Base-by-base conservation (phyloP, 2,329 filamentous ascomycete species). In the Penicillium aurantiogriseum region DNA sequence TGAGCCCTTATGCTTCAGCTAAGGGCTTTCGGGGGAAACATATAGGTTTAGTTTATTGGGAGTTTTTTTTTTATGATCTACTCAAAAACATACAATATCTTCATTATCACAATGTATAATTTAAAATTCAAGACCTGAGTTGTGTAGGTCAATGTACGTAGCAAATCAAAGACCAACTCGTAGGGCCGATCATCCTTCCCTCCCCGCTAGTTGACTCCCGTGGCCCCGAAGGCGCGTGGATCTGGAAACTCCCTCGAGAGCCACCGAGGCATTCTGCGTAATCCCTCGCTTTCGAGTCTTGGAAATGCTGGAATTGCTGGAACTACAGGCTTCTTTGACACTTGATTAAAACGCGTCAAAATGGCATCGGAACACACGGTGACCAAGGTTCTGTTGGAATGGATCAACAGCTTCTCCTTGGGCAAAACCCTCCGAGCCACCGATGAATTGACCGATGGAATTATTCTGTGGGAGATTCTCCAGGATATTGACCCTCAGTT, bases 401-500 rank as follows among this genome's bases (percentile, higher is more conserved):
- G 77, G 77, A 72, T 80, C 67, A 78, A 77, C 69, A 77, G 73
- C 67, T 76, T 77, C 64, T 72, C 73, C 44, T 65, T 77, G 45
- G 76, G 75, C 45, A 77, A 76, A 61, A 75, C 74, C 25, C 71
- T 78, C 54, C 71, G 72, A 47, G 68, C 71, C 19, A 72, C 69
- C 27, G 72, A 71, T 62, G 77, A 80, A 61, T 65, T 80, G 59
- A 77, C 68, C 45, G 76, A 79, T 62, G 78, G 78, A 19, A 73
- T 73, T 33, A 74, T 79, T 21, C 63, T 80, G 42, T 80, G 78
- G 78, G 77, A 79, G 56, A 76, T 79, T 35, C 64, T 80, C 44
- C 78, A 80, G 63, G 77, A 80, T 56, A 78, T 81, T 50, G 78
- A 81, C 62, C 73, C 76, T 29, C 74, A 79, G 53, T 76, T 75